Base-by-base conservation (phyloP, 192 early-diverging fungal genomes). In the Jimgerdemannia flammicorona region DNA sequence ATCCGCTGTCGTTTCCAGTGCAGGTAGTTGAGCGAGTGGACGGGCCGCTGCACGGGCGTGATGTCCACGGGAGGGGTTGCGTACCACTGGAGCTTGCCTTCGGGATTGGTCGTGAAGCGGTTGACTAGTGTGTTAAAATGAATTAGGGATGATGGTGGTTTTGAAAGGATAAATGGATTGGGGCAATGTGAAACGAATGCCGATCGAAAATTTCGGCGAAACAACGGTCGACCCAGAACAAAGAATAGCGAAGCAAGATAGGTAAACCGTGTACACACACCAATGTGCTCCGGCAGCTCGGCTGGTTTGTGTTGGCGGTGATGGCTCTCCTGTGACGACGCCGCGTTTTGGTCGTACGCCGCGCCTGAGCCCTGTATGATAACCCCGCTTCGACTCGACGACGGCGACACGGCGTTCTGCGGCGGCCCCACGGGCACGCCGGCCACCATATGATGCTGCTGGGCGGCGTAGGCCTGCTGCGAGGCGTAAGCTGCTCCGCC, bases 1-100 rank as follows among this genome's bases (percentile, higher is more conserved):
- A 40, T 6, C 40, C 67, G 7, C 18, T 19, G 19, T 19, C 67
- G 67, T 2, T 18, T 68, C 67, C 67, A 68, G 29, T 68, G 29
- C 19, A 68, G 67, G 40, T 68, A 68, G 9, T 7, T 19, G 67
- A 68, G 29, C 40, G 67, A 68, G 40, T 68, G 67, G 40, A 68
- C 67, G 40, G 67, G 67, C 40, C 67, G 2, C 40, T 68, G 67
- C 9, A 20, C 8, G 19, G 67, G 67, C 19, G 19, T 68, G 18
- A 68, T 9, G 9, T 68, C 67, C 29, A 68, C 19, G 67, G 67
- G 67, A 10, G 67, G 67, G 19, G 8, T 68, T 19, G 67, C 29
- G 18, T 10, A 68, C 67, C 67, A 68, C 19, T 68, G 19, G 29
- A 68, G 29, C 67, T 68, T 68, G 14, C 18, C 11, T 44, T 42